Base-by-base conservation (phyloP, 2,329 filamentous ascomycete species). In the Colletotrichum agaves region DNA sequence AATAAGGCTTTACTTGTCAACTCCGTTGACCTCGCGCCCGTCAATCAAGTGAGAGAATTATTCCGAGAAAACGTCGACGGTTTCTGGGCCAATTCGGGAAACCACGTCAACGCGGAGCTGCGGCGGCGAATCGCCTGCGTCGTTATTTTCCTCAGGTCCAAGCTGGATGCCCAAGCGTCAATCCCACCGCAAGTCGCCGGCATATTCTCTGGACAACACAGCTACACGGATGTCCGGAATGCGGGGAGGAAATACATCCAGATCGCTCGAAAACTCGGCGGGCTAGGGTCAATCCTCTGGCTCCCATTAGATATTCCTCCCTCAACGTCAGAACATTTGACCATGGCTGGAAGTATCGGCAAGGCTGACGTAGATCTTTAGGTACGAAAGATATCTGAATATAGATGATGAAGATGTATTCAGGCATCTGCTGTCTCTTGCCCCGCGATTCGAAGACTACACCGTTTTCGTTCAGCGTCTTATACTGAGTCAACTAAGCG, bases 231-330 rank as follows among this genome's bases (percentile, higher is more conserved):
- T 3, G 41, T 78, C 15, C 67, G 75, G 3, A 76, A 78, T 62
- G 74, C 76, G 0, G 77, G 77, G 0, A 76, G 72, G 31, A 78
- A 78, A 59, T 78, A 78, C 7, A 74, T 78, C 63, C 78, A 78
- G 59, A 75, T 78, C 23, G 74, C 74, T 0, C 69, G 77, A 2
- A 70, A 72, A 31, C 69, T 78, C 2, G 75, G 74, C 1, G 72
- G 72, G 1, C 65, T 78, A 2, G 76, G 77, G 0, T 72, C 75
- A 0, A 67, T 78, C 2, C 67, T 77, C 11, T 78, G 77, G 77
- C 73, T 78, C 12, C 77, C 77, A 0, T 15, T 74, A 6, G 73
- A 75, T 5, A 71, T 78, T 1, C 77, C 77, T 0, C 70, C 74
- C 10, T 78, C 77, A 1, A 78, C 77, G 76, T 78, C n/a, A 72